phyloP scores from a whole-genome alignment of 176 grass and related monocot genomes.

The Olyra latifolia region DNA sequence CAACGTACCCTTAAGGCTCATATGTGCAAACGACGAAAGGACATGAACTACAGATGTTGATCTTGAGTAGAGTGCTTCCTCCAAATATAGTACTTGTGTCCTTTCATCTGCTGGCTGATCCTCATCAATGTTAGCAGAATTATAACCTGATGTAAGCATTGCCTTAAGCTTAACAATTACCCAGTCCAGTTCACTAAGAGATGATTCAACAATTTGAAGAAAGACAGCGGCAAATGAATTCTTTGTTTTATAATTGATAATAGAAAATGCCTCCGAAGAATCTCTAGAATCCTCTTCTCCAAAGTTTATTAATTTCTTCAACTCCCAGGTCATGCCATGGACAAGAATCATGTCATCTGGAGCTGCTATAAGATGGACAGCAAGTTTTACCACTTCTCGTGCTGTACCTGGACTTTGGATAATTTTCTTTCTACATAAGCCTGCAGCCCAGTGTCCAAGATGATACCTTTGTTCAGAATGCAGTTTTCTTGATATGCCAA shows the following conservation, averaged over 20 bases:
- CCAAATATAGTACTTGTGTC: constrained; percentile 43
- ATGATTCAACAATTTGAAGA: constrained; percentile 66
- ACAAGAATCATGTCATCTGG: constrained; percentile 67
- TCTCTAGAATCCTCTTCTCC: constrained; percentile 46
- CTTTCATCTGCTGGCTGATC: constrained; percentile 55
- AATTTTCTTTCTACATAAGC: constrained; percentile 46
- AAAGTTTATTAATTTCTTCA: constrained; percentile 49
- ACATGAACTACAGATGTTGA: constrained; percentile 60
- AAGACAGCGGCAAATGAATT: constrained; percentile 52
- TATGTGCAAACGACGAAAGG: constrained; percentile 69
- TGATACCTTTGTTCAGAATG: constrained; percentile 53
- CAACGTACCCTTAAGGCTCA: constrained; percentile 68
- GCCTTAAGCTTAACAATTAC: constrained; percentile 60
- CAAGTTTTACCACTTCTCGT: constrained; percentile 52
- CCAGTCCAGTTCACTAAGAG: constrained; percentile 78
- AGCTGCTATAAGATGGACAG: constrained; percentile 47
- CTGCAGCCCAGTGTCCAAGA: constrained; percentile 58
- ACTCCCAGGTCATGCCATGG: constrained; percentile 53
- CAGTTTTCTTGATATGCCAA: constrained; percentile 53
- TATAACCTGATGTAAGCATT: constrained; percentile 45
- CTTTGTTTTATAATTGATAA: constrained; percentile 74
- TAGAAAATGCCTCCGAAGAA: constrained; percentile 49
- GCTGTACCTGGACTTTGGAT: constrained; percentile 51
- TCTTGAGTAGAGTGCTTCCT: constrained; percentile 84
- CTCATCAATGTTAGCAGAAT: constrained; percentile 36